These are phyloP conservation scores for Huntiella omanensis DNA, from an alignment of 2,329 filamentous ascomycete genomes.

Conservation along the genomic window DNA sequence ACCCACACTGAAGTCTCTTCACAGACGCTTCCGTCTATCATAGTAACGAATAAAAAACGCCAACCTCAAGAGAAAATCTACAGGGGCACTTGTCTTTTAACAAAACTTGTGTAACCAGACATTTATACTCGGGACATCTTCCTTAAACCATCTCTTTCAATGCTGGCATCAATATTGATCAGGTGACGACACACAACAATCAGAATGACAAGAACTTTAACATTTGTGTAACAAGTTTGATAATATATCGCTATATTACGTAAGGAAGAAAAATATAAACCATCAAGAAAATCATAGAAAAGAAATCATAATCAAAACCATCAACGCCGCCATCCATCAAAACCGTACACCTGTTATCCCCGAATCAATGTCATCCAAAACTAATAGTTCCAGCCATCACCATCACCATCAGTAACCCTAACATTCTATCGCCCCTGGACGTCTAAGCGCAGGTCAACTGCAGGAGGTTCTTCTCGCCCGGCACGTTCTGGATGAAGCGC, in stretches of 20 bases:
- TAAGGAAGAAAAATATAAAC: background rate
- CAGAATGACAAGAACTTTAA: too few relatives aligned
- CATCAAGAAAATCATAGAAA: background rate
- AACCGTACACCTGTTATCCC: background rate
- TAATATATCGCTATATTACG: background rate
- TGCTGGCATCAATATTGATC: too few relatives aligned
- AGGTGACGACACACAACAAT: too few relatives aligned
- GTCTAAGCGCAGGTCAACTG: background rate
- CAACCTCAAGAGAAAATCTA: too few relatives aligned
- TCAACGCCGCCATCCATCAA: background rate
- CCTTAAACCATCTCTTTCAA: too few relatives aligned
- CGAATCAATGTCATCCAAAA: background rate
- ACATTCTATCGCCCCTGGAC: background rate
- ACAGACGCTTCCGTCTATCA: too few relatives aligned
- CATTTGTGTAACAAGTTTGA: background rate
- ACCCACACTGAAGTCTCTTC: too few relatives aligned
- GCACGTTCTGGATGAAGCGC: constrained; percentile 32
- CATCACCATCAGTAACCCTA: background rate
- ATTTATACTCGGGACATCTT: too few relatives aligned
- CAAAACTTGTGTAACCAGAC: too few relatives aligned
- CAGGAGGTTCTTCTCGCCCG: constrained; percentile 25
- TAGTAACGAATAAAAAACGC: too few relatives aligned
- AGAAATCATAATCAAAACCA: background rate
- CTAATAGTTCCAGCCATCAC: background rate
- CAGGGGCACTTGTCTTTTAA: too few relatives aligned